phyloP scores from a whole-genome alignment of 805 yeast species.

The Henningerozyma blattae region DNA sequence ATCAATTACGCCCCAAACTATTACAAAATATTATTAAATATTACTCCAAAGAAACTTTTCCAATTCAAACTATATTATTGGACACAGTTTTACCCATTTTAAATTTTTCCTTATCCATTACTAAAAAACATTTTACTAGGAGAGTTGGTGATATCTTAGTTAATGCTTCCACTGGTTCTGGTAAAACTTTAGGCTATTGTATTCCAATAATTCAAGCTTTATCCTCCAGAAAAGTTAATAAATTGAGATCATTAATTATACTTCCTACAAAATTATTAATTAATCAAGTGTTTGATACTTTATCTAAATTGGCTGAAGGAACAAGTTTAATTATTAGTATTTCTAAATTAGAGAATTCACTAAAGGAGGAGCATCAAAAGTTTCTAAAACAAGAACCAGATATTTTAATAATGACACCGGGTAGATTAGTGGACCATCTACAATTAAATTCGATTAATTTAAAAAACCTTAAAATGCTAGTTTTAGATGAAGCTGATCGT shows the following conservation, averaged over 20 bases:
- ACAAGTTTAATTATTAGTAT: conserved; percentile 43
- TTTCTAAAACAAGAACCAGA: conserved; percentile 44
- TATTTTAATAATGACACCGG: conserved; percentile 62
- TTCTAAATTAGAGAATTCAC: conserved; percentile 45
- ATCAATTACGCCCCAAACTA: conserved; percentile 18
- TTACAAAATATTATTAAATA: conserved; percentile 20
- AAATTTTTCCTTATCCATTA: conserved; percentile 12
- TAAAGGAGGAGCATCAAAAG: conserved; percentile 50
- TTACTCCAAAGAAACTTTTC: conserved; percentile 20
- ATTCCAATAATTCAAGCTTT: conserved; percentile 72
- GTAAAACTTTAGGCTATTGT: conserved; percentile 83
- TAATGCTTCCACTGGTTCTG: conserved; percentile 93
- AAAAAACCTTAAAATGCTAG: conserved; percentile 43
- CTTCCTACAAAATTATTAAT: conserved; percentile 88
- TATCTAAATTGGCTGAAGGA: conserved; percentile 51
- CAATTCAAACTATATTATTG: conserved; percentile 22
- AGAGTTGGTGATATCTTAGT: conserved; percentile 69
- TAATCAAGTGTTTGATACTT: conserved; percentile 62
- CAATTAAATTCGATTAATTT: conserved; percentile 31
- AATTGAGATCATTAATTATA: conserved; percentile 60
- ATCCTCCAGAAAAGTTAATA: conserved; percentile 51
- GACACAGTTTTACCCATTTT: conserved; percentile 17
- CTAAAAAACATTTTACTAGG: conserved; percentile 34
- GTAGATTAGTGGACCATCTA: conserved; percentile 72
- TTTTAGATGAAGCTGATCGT: conserved; percentile 76